Percentiles rank a stretch among this genome's conserved stretches.
Evolutionary conservation across 2,329 filamentous ascomycete species (phyloP).

Genomic region (Basipetospora chlamydospora): DNA sequence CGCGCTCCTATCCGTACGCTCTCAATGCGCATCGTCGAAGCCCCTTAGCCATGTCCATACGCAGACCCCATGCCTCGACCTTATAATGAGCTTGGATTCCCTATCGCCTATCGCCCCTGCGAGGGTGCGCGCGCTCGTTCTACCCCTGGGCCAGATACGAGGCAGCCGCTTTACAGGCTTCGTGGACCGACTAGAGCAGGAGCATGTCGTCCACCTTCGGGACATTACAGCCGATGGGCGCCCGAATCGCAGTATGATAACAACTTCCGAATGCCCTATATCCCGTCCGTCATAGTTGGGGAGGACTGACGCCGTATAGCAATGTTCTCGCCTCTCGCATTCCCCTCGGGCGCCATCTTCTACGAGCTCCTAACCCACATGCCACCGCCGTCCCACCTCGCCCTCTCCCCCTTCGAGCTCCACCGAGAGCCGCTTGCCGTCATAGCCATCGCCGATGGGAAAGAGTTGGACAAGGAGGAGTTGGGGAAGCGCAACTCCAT

Average conservation of each 20-base stretch:
- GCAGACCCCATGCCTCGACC: background rate
- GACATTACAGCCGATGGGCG: conserved; percentile 76
- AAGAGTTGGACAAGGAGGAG: conserved; percentile 43
- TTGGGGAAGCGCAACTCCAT: conserved; percentile 41
- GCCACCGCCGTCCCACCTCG: conserved; percentile 64
- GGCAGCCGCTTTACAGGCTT: conserved; percentile 67
- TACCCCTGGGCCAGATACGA: conserved; percentile 79
- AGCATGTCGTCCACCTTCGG: conserved; percentile 70
- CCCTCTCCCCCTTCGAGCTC: conserved; percentile 77
- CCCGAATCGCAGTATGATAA: conserved; percentile 63
- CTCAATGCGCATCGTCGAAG: no score
- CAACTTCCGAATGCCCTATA: no score
- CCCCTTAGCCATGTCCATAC: conserved; percentile 2
- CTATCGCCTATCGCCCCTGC: conserved; percentile 84
- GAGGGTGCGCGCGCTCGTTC: conserved; percentile 72
- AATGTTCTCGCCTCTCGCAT: conserved; percentile 85
- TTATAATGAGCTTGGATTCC: conserved; percentile 71
- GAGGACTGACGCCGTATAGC: conserved; percentile 46
- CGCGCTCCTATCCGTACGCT: no score
- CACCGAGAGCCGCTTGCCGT: conserved; percentile 75
- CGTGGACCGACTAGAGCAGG: conserved; percentile 59
- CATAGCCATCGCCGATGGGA: conserved; percentile 72
- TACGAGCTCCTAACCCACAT: conserved; percentile 76
- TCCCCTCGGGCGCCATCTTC: conserved; percentile 71
- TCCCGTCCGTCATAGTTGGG: no score